A percentile compares a stretch with the other conserved stretches of the same genome.
Conservation (phyloP, 345 rosid genomes). For the Heritiera fomes region DNA sequence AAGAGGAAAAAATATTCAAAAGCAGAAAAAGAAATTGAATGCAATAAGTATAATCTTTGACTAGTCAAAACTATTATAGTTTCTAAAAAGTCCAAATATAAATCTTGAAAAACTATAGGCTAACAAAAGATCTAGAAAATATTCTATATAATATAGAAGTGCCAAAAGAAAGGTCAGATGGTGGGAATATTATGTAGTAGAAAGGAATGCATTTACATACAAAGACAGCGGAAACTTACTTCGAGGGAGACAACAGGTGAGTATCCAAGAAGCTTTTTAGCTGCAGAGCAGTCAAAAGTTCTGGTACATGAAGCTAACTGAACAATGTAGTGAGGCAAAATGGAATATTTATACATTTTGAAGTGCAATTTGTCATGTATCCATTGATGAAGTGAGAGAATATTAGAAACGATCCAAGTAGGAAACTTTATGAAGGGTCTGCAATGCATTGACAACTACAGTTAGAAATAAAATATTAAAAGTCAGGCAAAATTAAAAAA, state of each 20-base stretch:
- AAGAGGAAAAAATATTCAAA: background rate
- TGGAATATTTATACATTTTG: constrained; percentile 18
- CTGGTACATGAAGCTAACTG: constrained; percentile 66
- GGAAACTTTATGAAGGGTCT: constrained; percentile 84
- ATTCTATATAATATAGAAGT: background rate
- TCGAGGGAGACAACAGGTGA: constrained; percentile 63
- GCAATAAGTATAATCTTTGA: background rate
- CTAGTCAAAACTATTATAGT: background rate
- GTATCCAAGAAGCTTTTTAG: constrained; percentile 71
- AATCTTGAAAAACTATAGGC: background rate
- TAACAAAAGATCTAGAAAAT: constrained; percentile 7
- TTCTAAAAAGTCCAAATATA: background rate
- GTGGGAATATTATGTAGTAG: background rate
- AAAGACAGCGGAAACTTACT: constrained; percentile 43
- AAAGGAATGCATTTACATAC: background rate
- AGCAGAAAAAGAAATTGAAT: constrained; percentile 10
- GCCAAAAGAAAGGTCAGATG: constrained; percentile 4
- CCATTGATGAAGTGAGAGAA: constrained; percentile 53
- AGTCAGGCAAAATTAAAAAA: background rate
- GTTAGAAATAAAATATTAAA: constrained; percentile 12
- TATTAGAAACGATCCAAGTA: constrained; percentile 40
- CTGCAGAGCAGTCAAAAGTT: constrained; percentile 82
- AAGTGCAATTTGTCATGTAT: constrained; percentile 34
- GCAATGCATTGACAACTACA: constrained; percentile 32
- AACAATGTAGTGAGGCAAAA: constrained; percentile 51